These are phyloP conservation scores for Entomortierella beljakovae DNA, from an alignment of 192 early-diverging fungal genomes.

Conservation along the genomic window DNA sequence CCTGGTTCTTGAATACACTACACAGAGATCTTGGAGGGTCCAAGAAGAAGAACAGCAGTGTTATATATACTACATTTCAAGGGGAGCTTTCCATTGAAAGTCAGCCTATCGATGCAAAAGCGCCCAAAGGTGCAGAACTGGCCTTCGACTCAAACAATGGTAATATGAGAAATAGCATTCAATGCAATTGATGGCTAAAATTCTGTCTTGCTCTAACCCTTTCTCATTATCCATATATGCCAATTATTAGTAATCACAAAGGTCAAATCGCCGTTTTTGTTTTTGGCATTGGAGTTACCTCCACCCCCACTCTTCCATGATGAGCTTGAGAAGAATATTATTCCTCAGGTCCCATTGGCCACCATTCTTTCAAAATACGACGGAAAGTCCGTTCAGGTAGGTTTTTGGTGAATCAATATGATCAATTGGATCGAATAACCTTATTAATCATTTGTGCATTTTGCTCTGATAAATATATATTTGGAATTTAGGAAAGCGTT, in stretches of 20 bases:
- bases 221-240: neutral
- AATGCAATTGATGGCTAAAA: conserved; percentile 15
- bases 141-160: conserved; percentile 57
- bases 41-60: conserved; percentile 77
- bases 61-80: conserved; percentile 87
- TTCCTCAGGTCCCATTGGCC: conserved; percentile 91
- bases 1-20: conserved; percentile 93
- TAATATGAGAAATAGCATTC: conserved; percentile 29
- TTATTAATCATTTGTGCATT: neutral
- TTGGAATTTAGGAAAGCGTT: conserved; percentile 53
- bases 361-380: conserved; percentile 89
- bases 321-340: conserved; percentile 85
- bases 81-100: conserved; percentile 84
- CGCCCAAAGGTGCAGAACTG: conserved; percentile 51
- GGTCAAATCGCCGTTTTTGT: conserved; percentile 78
- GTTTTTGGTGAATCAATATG: neutral
- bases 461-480: neutral
- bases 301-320: conserved; percentile 91
- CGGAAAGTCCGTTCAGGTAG: conserved; percentile 75
- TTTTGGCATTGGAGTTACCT: conserved; percentile 91
- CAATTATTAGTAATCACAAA: conserved; percentile 62
- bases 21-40: conserved; percentile 89
- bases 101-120: conserved; percentile 67
- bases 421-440: neutral
- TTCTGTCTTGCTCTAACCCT: neutral